A percentile compares a stretch with the other conserved stretches of the same genome.
phyloP scores from a whole-genome alignment of 1,139 yeast genomes.

The Torulaspora pretoriensis region DNA sequence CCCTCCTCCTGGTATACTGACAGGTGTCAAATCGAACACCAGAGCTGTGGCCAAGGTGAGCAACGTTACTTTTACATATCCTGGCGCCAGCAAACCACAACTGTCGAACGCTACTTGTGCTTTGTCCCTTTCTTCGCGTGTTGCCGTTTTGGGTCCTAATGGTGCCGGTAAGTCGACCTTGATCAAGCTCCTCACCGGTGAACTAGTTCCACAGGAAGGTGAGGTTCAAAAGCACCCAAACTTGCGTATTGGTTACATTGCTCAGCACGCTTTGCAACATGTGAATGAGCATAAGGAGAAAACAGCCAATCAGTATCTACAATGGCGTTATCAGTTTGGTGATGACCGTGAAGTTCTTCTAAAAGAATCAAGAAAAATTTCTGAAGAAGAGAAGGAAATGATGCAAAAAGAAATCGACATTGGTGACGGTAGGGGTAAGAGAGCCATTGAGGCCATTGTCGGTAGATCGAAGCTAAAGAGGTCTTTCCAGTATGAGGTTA shows the following conservation, averaged over 20 bases:
- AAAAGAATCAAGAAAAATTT: conserved; percentile 86
- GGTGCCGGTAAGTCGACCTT: conserved; percentile 99
- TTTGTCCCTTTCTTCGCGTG: conserved; percentile 86
- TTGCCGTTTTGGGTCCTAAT: conserved; percentile 94
- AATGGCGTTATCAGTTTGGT: conserved; percentile 97
- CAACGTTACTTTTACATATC: conserved; percentile 82
- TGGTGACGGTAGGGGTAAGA: conserved; percentile 84
- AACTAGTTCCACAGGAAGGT: conserved; percentile 79
- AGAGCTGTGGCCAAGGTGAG: conserved; percentile 92
- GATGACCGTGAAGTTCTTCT: conserved; percentile 95
- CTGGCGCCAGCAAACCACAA: conserved; percentile 85
- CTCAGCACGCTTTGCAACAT: conserved; percentile 96
- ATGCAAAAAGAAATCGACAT: conserved; percentile 76
- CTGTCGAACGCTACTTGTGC: conserved; percentile 77
- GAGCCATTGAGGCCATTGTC: conserved; percentile 87
- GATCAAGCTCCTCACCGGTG: conserved; percentile 89
- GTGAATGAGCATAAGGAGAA: conserved; percentile 96
- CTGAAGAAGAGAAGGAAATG: conserved; percentile 75
- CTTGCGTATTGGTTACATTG: conserved; percentile 96
- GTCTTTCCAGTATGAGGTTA: conserved; percentile 92
- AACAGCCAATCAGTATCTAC: conserved; percentile 95
- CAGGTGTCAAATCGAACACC: conserved; percentile 93
- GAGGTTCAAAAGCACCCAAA: conserved; percentile 97
- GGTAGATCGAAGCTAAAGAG: conserved; percentile 97
- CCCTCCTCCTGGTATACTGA: conserved; percentile 96